These are phyloP conservation scores for Clathrospora elynae DNA, from an alignment of 2,329 filamentous ascomycete genomes.

Conservation along the genomic window DNA sequence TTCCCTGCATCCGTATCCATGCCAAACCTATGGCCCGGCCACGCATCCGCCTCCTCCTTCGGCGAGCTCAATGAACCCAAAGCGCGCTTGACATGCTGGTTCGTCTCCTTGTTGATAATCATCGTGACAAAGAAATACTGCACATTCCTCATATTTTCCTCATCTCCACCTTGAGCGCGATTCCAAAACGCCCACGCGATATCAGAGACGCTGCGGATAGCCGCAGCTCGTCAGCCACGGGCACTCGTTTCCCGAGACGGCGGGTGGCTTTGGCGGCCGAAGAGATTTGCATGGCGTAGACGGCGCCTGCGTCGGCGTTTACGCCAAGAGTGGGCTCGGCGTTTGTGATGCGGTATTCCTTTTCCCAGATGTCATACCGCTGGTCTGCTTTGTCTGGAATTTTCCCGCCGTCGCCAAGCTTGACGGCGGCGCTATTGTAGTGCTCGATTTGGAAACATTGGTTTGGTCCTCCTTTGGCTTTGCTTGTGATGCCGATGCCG, in stretches of 20 bases:
- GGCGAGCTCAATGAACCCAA: slow-evolving; percentile 9
- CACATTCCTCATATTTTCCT: slow-evolving; percentile 17
- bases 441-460: slow-evolving; percentile 24
- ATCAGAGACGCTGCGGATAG: slow-evolving; percentile 23
- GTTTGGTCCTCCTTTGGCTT: slow-evolving; percentile 16
- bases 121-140: slow-evolving; percentile 23
- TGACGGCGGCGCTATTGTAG: slow-evolving; percentile 11
- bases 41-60: slow-evolving; percentile 7
- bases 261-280: slow-evolving; percentile 13
- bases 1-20: slow-evolving; percentile 23
- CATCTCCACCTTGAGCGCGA: slow-evolving; percentile 1
- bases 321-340: slow-evolving; percentile 18
- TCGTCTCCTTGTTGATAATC: slow-evolving; percentile 21
- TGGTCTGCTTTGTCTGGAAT: slow-evolving; percentile 11
- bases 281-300: slow-evolving; percentile 13
- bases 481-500: slow-evolving; percentile 12
- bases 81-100: slow-evolving; percentile 17
- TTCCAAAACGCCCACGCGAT: slow-evolving; percentile 31
- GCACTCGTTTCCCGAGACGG: slow-evolving; percentile 14
- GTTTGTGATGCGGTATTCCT: slow-evolving; percentile 15
- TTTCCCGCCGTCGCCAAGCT: slow-evolving; percentile 3
- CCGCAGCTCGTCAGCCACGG: slow-evolving; percentile 19
- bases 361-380: slow-evolving; percentile 21
- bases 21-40: slow-evolving; percentile 26
- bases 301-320: slow-evolving; percentile 14